Base-by-base conservation (phyloP, 495 filamentous ascomycete genomes). In the Letharia lupina region DNA sequence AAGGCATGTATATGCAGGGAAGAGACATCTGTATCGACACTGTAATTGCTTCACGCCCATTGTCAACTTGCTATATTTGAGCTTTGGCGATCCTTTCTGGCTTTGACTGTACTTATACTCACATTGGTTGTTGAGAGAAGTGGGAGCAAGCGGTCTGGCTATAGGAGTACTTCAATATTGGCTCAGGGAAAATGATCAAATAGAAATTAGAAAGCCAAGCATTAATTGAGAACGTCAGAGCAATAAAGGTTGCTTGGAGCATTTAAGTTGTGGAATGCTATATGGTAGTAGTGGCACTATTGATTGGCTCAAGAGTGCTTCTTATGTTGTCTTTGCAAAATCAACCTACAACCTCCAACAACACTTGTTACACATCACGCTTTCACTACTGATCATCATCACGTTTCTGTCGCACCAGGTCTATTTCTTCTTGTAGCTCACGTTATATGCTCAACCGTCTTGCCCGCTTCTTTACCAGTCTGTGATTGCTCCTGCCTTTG, bases 81-180 rank as follows among this genome's bases (percentile, higher is more conserved):
- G 52, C 52, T 56, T 52, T 33, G 52, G 28, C 31, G 31, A 56
- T 16, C 15, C 52, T 1, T 56, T 35, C 31, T 56, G 31, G 18
- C 35, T 23, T 64, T 62, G 40, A 52, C 41, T 33, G 28, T 56
- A 64, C 31, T 33, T 65, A 62, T 69, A 68, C 63, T 41, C 63
- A 37, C 52, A 39, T 37, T 57, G 37, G n/a, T 59, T 50, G n/a
- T 48, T 28, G 47, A 41, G 23, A 23, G 28, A 39, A 15, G 41
- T 28, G 3, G 50, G 59, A 48, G 39, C 33, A 11, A 67, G 37
- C 35, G 63, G 33, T 8, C 62, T 37, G 47, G 58, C 63, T n/a
- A 33, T 16, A 42, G 39, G 9, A 42, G 37, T 8, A 5, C 23
- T 16, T 50, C 33, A 31, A 16, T 18, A 63, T 10, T 10, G 45